Base-by-base conservation (phyloP, 2,329 filamentous ascomycete species). In the Stromatinia cepivora region DNA sequence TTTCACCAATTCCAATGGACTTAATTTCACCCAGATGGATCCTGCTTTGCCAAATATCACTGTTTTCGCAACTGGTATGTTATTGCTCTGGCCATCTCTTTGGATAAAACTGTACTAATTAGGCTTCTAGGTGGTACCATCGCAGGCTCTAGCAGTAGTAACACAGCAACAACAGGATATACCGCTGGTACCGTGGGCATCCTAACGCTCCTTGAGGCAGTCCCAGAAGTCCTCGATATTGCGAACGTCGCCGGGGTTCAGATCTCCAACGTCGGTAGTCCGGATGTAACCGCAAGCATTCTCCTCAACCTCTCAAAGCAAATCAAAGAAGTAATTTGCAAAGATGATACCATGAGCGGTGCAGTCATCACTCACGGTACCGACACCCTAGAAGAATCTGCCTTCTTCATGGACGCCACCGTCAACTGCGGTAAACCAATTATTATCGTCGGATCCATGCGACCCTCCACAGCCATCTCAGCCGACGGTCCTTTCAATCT, bases 281-380 rank as follows among this genome's bases (percentile, higher is more conserved):
- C 77, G 42, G 78, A 81, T 70, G 80, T 88, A 72, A 86, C 84
- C 42, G 78, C 83, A 25, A 80, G 78, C 8, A 81, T 86, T 66
- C 80, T 84, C 46, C 78, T 87, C 28, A 80, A 79, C 36, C 75
- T 88, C 48, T 80, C 82, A 8, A 79, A 83, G 34, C 78, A 80
- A 67, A 83, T 88, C 66, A 83, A 85, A 68, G 73, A 75, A 17
- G 84, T 85, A 68, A 70, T 77, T 46, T 76, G 74, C 69, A 59
- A 71, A 10, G 76, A 76, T 45, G 71, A 71, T 0, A 78, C 80
- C 0, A 77, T 82, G 52, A 73, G 77, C 13, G 86, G 83, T 48
- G 85, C 84, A 9, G 85, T 89, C 8, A 79, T 90, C 66, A 89
- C 88, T 0, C 88, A 90, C 73, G 88, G 88, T 61, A 90, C 88